These are phyloP conservation scores for Chlamydomonas applanata DNA, from an alignment of 139 green algal genomes.

Conservation along the genomic window DNA sequence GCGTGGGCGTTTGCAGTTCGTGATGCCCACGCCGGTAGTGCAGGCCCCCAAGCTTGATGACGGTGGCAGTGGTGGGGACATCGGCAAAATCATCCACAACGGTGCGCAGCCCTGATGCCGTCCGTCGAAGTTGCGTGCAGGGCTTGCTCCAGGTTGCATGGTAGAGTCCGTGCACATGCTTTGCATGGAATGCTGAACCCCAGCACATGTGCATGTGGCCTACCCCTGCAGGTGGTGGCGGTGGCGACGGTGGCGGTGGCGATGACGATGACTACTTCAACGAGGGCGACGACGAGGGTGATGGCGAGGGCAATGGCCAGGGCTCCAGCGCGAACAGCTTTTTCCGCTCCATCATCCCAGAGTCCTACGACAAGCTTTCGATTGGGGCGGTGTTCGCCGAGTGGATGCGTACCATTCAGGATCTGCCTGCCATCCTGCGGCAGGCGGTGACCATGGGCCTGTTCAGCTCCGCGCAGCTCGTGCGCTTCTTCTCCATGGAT, in stretches of 20 bases:
- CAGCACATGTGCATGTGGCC: neutral
- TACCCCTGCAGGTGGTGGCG: slow-evolving; percentile 51
- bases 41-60: slow-evolving; percentile 74
- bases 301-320: slow-evolving; percentile 31
- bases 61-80: slow-evolving; percentile 74
- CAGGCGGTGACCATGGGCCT: slow-evolving; percentile 92
- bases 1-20: slow-evolving; percentile 41
- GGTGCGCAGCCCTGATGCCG: slow-evolving; percentile 36
- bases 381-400: slow-evolving; percentile 78
- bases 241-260: slow-evolving; percentile 68
- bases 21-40: slow-evolving; percentile 50
- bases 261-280: slow-evolving; percentile 55
- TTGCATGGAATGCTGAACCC: neutral
- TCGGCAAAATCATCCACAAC: slow-evolving; percentile 88
- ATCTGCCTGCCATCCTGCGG: slow-evolving; percentile 86
- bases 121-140: neutral
- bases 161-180: neutral
- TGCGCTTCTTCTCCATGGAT: slow-evolving; percentile 92
- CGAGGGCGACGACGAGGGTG: slow-evolving; percentile 79
- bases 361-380: slow-evolving; percentile 89
- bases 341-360: slow-evolving; percentile 78
- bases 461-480: slow-evolving; percentile 87
- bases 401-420: slow-evolving; percentile 85
- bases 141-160: neutral
- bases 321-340: slow-evolving; percentile 7